Evolutionary conservation across 148 eudicot genomes (phyloP), one percentile per base, ranked within the genome.

Genomic region (Drosera capensis): DNA sequence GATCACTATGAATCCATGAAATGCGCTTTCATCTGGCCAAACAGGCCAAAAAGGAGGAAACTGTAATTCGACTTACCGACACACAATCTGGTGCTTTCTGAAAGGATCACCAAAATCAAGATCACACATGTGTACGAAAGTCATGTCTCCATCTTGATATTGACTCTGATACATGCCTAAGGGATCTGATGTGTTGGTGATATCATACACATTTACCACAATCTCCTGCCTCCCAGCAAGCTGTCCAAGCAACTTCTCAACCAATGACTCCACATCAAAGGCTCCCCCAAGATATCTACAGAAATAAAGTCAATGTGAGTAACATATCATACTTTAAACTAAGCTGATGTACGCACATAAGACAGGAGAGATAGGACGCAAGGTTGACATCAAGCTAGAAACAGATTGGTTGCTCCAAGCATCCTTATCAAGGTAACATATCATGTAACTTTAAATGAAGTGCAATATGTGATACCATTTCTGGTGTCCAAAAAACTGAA

Each of bases 151-250:
- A 37, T 56, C 70, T 51, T 78, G 62, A 37, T 56, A 68, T 51
- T 78, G 62, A 55, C 82, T 72, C 36, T 95, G 93, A 52, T 90
- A 90, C 97, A 90, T 90, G 59, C 97, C 84, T 54, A 90, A 84
- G 13, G 93, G 93, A 26, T 62, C 38, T 0, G 87, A 71, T 45
- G 28, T 21, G 62, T 90, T 80, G 28, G 87, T 90, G 21, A 69
- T 73, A 52, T 90, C 97, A 54, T 66, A 90, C 40, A 90, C 97
- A 64, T 84, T 80, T 25, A 90, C 97, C 23, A 80, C 75, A 51
- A 90, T 90, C 15, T 75, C 78, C 51, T 84, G 95, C 58, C 84
- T 84, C 82, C 97, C 84, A 25, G 97, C 87, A 42, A 90, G 95
- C 71, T 90, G 97, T 14, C 84, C 87, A 65, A 90, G 95, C 39